A percentile compares a stretch with the other conserved stretches of the same genome.
Evolutionary conservation across 345 rosid genomes (phyloP).

Genomic region (Excoecaria cochinchinensis): DNA sequence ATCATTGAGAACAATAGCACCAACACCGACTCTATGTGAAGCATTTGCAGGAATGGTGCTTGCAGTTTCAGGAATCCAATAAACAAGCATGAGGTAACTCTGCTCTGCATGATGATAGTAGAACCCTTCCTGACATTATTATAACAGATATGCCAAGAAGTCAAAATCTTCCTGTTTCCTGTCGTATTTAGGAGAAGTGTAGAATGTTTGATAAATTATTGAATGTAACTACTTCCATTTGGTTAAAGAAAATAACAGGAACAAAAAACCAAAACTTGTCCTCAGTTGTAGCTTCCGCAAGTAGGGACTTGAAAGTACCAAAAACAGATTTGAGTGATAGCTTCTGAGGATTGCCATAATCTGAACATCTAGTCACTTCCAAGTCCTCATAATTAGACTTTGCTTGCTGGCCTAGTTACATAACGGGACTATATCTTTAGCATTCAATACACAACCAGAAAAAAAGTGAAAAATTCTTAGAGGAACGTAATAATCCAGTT

Average conservation of each 20-base stretch:
- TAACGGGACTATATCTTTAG: not conserved
- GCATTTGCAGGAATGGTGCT: conserved; percentile 77
- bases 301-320: not conserved
- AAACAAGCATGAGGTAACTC: conserved; percentile 71
- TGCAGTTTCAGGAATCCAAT: conserved; percentile 67
- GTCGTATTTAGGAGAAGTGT: not conserved
- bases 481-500: too few species aligned
- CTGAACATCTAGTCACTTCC: not conserved
- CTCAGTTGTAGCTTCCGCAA: not conserved
- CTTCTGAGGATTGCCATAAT: not conserved
- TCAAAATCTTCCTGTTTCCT: not conserved
- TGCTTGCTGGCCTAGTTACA: not conserved
- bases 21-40: conserved; percentile 66
- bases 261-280: not conserved
- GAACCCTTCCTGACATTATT: conserved; percentile 62
- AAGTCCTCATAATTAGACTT: not conserved
- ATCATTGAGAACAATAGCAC: conserved; percentile 69
- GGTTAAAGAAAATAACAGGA: not conserved
- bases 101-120: conserved; percentile 82
- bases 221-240: not conserved
- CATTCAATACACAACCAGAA: not conserved
- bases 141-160: conserved; percentile 1
- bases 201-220: not conserved
- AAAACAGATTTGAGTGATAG: not conserved
- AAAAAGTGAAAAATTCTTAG: not conserved